Base-by-base conservation (phyloP, 2,329 filamentous ascomycete genomes). In the Xylariaceae sp. region DNA sequence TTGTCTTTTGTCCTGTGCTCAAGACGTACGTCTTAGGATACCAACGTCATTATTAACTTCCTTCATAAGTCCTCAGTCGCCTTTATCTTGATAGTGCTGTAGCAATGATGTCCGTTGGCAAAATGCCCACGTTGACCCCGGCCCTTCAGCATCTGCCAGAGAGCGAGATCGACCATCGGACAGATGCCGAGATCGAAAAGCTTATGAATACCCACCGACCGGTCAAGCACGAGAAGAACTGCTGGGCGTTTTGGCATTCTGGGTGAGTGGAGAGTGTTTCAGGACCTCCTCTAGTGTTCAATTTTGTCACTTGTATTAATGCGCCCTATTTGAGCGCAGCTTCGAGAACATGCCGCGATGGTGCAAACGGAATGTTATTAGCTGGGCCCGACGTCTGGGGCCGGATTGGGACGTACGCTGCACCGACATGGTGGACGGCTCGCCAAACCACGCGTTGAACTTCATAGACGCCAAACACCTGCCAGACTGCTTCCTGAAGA, bases 331-430 rank as follows among this genome's bases (percentile, higher is more conserved):
- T 16, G 11, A 41, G 37, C 37, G 14, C 17, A 41, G 37, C 3
- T 41, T 21, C 11, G 37, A 41, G 4, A 41, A 41, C 37, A 41
- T 41, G 37, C 37, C 37, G 6, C 17, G 17, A 41, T 41, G 37
- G 37, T 41, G 37, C 19, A 41, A 41, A 41, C 16, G 28, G 31
- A 52, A 52, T n/a, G 3, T 52, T 3, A 28, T 40, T 21, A 39
- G 50, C 16, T 53, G 50, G 40, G 33, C 47, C 16, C 23, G 50
- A 12, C 50, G 50, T 17, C 43, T 53, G 8, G 52, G 52, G 2
- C 52, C 52, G 2, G 29, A 17, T 6, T 55, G 52, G 52, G 44
- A 55, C 14, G 52, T 55, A 5, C 52, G 52, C 26, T 46, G 43
- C 19, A 8, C 40, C 26, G 52, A 55, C 28, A 41, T 55, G 26